Percentiles rank a stretch among this genome's conserved stretches.
Evolutionary conservation across 805 yeast species (phyloP).

Genomic region (Kodamaea fukazawae): DNA sequence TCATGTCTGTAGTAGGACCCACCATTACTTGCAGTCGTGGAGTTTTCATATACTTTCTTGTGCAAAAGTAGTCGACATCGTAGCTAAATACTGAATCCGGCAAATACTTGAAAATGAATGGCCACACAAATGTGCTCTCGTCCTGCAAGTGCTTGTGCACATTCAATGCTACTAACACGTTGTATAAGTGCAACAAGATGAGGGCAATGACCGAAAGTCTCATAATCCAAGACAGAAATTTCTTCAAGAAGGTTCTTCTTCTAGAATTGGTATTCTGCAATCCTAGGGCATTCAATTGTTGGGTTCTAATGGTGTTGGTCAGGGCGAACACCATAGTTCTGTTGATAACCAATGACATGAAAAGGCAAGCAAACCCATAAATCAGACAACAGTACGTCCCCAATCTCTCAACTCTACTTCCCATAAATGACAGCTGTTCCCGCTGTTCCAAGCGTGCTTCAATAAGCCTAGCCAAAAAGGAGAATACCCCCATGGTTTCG

Average conservation of each 20-base stretch:
- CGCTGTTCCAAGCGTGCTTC: conserved; percentile 13
- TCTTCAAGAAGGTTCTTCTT: conserved; percentile 13
- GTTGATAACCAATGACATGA: conserved; percentile 38
- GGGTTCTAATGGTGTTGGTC: conserved; percentile 25
- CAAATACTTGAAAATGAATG: conserved; percentile 7
- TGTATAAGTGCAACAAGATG: conserved; percentile 23
- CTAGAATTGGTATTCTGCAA: not conserved
- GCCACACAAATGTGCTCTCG: conserved; percentile 1
- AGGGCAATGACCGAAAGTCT: conserved; percentile 27
- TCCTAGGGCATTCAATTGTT: conserved; percentile 10
- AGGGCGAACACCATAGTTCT: conserved; percentile 39
- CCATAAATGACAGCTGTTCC: conserved; percentile 8
- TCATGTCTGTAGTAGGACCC: conserved; percentile 52
- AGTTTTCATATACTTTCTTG: conserved; percentile 30
- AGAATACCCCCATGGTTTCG: not conserved
- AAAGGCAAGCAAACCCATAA: conserved; percentile 37
- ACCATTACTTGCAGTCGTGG: conserved; percentile 26
- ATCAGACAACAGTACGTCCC: conserved; percentile 34
- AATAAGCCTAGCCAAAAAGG: conserved; percentile 7
- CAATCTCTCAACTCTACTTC: conserved; percentile 18
- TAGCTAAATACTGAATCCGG: conserved; percentile 24
- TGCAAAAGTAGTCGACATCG: conserved; percentile 18
- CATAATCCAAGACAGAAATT: conserved; percentile 22
- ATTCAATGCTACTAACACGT: conserved; percentile 33
- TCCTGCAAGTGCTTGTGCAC: conserved; percentile 19